A percentile compares a stretch with the other conserved stretches of the same genome.
These are phyloP conservation scores for Geoglossum cookeanum DNA, from an alignment of 2,329 filamentous ascomycete species.

Conservation along the genomic window DNA sequence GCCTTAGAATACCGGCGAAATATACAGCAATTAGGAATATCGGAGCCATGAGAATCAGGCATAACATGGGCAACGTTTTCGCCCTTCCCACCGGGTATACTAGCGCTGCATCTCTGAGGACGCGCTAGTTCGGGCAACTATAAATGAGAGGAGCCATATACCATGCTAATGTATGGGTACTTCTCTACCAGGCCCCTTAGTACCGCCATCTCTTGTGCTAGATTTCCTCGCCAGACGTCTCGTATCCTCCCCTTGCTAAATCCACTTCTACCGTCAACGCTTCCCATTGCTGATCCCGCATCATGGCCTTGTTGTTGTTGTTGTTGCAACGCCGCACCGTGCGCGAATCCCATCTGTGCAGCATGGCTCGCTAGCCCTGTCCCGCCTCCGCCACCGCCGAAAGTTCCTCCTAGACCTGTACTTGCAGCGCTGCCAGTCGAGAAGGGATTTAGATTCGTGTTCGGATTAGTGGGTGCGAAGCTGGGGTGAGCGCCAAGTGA, in stretches of 20 bases:
- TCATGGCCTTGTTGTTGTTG: slow-evolving; percentile 17
- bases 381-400: slow-evolving; percentile 34
- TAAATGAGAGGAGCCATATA: slow-evolving; percentile 26
- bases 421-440: slow-evolving; percentile 27
- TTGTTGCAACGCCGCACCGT: slow-evolving; percentile 41
- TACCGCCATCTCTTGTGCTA: slow-evolving; percentile 76
- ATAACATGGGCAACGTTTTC: too few relatives aligned
- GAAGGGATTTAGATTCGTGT: slow-evolving; percentile 50
- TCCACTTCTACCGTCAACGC: slow-evolving; percentile 37
- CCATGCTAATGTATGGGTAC: slow-evolving; percentile 96
- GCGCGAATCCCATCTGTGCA: slow-evolving; percentile 70
- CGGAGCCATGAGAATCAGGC: too few relatives aligned
- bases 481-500: slow-evolving; percentile 46
- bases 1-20: background rate
- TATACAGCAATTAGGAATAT: too few relatives aligned
- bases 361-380: slow-evolving; percentile 73
- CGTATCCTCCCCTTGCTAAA: slow-evolving; percentile 63
- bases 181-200: slow-evolving; percentile 69
- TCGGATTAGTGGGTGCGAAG: slow-evolving; percentile 44
- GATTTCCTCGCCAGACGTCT: slow-evolving; percentile 87
- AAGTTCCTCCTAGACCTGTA: slow-evolving; percentile 39
- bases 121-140: background rate
- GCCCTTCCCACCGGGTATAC: too few relatives aligned
- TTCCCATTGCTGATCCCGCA: slow-evolving; percentile 19
- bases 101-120: background rate